Evolutionary conservation across 345 rosid genomes (phyloP).

Genomic region (Hibiscus tridactylites): DNA sequence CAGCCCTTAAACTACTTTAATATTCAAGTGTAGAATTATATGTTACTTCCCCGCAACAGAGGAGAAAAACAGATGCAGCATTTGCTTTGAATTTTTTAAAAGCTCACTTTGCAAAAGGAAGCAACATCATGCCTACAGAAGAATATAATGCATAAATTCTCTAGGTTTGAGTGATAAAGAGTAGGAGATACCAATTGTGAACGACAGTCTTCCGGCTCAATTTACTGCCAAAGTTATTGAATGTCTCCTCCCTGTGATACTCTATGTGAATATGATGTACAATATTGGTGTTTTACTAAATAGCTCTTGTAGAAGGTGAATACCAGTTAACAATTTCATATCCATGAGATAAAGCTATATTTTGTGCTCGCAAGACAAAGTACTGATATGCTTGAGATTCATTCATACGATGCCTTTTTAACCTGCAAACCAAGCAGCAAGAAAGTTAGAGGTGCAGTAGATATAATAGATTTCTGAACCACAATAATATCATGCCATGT

Average conservation of each 20-base stretch:
- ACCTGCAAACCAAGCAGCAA: slow-evolving; percentile 29
- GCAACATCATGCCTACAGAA: neutral
- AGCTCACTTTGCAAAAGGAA: neutral
- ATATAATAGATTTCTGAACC: neutral
- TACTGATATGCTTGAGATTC: slow-evolving; percentile 54
- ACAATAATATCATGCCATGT: neutral
- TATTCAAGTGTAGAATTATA: too few species aligned
- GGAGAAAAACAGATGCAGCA: neutral
- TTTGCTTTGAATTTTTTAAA: too few species aligned
- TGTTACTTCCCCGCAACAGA: neutral
- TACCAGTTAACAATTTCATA: slow-evolving; percentile 66
- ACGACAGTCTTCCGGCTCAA: slow-evolving; percentile 55
- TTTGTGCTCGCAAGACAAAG: slow-evolving; percentile 56
- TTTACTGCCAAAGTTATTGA: slow-evolving; percentile 54
- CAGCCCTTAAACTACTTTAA: neutral
- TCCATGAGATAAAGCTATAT: slow-evolving; percentile 56
- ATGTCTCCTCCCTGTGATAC: slow-evolving; percentile 71
- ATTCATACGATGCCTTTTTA: slow-evolving; percentile 31
- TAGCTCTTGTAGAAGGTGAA: neutral
- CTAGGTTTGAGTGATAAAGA: neutral
- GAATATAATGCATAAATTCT: neutral
- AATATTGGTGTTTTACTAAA: neutral
- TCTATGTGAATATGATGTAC: slow-evolving; percentile 7
- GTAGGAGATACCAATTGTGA: slow-evolving; percentile 54
- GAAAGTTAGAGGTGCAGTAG: neutral